A percentile compares a stretch with the other conserved stretches of the same genome.
Conservation (phyloP, 2,329 filamentous ascomycete genomes). For the Xylaria sp. region DNA sequence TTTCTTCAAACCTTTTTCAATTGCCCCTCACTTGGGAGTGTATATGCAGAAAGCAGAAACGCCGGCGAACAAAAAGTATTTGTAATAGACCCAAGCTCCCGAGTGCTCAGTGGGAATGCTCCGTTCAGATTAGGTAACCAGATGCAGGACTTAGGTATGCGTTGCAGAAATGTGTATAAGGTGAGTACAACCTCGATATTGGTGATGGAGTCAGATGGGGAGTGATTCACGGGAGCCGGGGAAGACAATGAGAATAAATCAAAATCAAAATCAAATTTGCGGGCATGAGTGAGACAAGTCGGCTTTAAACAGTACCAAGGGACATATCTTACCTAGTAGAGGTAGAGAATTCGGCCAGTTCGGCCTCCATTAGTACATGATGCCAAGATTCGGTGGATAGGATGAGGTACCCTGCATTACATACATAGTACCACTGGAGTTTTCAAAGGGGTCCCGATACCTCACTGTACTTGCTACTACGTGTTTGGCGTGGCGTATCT, state of each 20-base stretch:
- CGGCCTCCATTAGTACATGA: no score
- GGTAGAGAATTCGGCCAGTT: no score
- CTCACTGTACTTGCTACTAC: no score
- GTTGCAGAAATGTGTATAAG: neutral
- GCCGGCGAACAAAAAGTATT: conserved; percentile 1
- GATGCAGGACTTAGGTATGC: conserved; percentile 4
- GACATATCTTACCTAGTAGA: neutral
- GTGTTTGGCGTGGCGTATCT: no score
- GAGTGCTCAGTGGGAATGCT: neutral
- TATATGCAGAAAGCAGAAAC: neutral
- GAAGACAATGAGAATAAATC: neutral
- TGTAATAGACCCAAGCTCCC: conserved; percentile 9
- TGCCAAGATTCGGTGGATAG: no score
- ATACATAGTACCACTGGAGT: no score
- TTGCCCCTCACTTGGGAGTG: conserved; percentile 4
- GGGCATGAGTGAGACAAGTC: conserved; percentile 17
- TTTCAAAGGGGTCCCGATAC: no score
- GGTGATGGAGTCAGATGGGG: conserved; percentile 18
- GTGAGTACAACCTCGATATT: neutral
- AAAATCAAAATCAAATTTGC: conserved; percentile 13
- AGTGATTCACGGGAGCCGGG: neutral
- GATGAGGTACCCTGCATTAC: no score
- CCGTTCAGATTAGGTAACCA: conserved; percentile 1
- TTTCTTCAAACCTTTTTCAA: neutral
- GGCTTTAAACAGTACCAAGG: conserved; percentile 10